These are phyloP conservation scores for Solanum pennellii DNA, from an alignment of 257 asterid genomes.

Conservation along the genomic window DNA sequence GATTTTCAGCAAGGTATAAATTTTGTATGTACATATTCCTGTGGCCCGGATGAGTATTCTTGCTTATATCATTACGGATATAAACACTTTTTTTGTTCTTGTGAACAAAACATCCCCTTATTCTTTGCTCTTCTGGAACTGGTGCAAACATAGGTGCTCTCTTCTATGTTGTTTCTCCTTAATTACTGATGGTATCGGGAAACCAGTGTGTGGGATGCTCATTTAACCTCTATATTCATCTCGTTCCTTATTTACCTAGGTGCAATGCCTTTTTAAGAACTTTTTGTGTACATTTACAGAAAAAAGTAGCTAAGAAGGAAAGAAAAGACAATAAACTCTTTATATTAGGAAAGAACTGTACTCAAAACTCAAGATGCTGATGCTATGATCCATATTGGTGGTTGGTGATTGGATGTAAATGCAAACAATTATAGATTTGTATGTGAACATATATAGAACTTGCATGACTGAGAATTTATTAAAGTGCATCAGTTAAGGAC, in stretches of 20 bases:
- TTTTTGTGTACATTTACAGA: background rate
- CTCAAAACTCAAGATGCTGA: background rate
- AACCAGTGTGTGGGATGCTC: background rate
- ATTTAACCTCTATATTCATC: background rate
- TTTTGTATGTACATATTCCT: background rate
- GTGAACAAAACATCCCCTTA: background rate
- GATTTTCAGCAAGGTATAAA: background rate
- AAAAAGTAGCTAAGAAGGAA: background rate
- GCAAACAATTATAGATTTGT: background rate
- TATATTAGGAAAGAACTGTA: background rate
- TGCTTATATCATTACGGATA: background rate
- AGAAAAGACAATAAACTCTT: background rate
- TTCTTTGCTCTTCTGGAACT: background rate
- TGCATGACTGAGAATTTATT: slow-evolving; percentile 16
- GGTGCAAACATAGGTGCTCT: background rate
- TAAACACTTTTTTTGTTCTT: background rate
- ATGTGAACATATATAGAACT: background rate
- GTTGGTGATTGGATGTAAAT: slow-evolving; percentile 1
- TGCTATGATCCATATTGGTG: background rate
- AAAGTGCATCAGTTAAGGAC: slow-evolving; percentile 19
- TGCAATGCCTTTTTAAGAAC: background rate
- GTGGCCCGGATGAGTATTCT: background rate
- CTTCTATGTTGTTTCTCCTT: background rate
- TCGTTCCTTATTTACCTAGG: background rate
- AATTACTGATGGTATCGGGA: background rate